Evolutionary conservation across 78 protist species (phyloP).

Genomic region (Blattamonas nauphoetae): DNA sequence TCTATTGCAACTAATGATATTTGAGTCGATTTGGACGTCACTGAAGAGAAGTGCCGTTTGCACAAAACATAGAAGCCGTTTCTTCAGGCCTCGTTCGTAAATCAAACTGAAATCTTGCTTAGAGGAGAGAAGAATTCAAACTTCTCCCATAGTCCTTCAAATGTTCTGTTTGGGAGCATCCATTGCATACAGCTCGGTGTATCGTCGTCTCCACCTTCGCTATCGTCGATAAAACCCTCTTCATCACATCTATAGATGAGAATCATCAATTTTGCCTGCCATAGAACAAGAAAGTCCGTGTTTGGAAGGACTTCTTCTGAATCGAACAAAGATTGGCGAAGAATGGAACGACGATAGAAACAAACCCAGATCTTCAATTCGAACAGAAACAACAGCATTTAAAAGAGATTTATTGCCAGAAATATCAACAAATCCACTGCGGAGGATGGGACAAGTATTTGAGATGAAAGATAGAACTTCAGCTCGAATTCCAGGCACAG

Average conservation of each 20-base stretch:
- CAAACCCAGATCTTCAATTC: not conserved
- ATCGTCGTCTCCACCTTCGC: constrained; percentile 9
- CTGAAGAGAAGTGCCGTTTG: constrained; percentile 24
- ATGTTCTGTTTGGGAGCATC: not conserved
- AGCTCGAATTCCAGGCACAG: not conserved
- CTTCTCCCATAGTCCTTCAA: constrained; percentile 17
- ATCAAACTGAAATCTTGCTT: constrained; percentile 1
- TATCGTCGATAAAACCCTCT: not conserved
- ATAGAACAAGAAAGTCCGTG: not conserved
- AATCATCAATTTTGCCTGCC: not conserved
- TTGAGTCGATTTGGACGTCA: constrained; percentile 10
- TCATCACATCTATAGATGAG: not conserved
- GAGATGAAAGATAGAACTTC: not conserved
- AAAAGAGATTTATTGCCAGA: not conserved
- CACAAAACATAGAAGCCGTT: not conserved
- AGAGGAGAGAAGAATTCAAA: not conserved
- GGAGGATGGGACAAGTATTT: not conserved
- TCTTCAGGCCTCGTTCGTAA: constrained; percentile 16
- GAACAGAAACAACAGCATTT: not conserved
- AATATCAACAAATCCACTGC: not conserved
- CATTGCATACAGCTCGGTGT: constrained; percentile 5
- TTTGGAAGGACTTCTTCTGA: not conserved
- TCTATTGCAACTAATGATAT: constrained; percentile 8
- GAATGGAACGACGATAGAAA: not conserved
- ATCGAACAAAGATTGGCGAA: not conserved